Base-by-base conservation (phyloP, 805 yeast genomes). In the Yarrowia deformans region DNA sequence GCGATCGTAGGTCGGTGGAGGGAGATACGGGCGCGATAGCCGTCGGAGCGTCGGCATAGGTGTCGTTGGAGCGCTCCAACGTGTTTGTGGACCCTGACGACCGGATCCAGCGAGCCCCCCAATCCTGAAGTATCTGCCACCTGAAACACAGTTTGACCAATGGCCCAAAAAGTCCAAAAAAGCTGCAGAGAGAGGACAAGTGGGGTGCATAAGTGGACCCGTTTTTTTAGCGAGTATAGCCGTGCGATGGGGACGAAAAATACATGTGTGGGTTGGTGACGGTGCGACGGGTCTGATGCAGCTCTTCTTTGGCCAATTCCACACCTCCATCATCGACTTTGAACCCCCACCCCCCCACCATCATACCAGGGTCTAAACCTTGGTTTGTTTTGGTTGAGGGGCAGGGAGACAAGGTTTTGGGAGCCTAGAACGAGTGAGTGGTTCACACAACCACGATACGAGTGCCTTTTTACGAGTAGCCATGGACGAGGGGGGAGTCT, bases 331-430 rank as follows among this genome's bases (percentile, higher is more conserved):
- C 49, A 8, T 12, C 46, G 13, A 39, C 43, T 40, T 40, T 14
- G 18, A 3, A 18, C 58, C 13, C 29, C 46, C 61, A n/a, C 3
- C 19, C 34, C 29, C 13, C 55, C 34, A 6, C 60, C 19, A 2
- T 23, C 61, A 32, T 56, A 56, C 64, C 64, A 40, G 64, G 64
- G 64, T 56, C 49, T 34, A 42, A 56, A 56, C 64, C 64, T 56
- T 56, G 40, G 64, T 56, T 56, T 56, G 64, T 56, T 56, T 56
- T 56, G 64, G 39, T 23, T 18, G 60, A 54, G 60, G 60, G 45
- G 60, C 60, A 54, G 60, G 29, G 60, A 37, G 58, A 35, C 58
- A 54, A 54, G 43, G 45, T 39, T 54, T 50, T 49, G 39, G 55
- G 55, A 49, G 55, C 18, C 55, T 32, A 34, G 55, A 48, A 48